Conservation (phyloP, 2,329 filamentous ascomycete species). For the Trichoderma harzianum region DNA sequence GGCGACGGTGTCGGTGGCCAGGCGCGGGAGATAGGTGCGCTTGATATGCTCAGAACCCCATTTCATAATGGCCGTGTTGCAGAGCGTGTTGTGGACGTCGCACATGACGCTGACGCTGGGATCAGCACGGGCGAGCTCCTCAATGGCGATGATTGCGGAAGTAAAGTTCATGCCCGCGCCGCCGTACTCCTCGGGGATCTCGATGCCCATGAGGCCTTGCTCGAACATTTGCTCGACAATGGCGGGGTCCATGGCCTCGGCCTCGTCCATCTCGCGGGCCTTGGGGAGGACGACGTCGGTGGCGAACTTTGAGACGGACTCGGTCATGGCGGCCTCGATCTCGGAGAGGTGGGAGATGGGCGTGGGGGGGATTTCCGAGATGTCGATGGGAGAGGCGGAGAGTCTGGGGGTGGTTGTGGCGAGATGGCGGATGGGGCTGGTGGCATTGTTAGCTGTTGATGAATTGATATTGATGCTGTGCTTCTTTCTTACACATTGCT, state of each 20-base stretch:
- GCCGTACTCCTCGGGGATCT: conserved; percentile 96
- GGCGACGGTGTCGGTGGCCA: conserved; percentile 86
- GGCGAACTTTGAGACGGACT: conserved; percentile 87
- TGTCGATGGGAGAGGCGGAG: conserved; percentile 48
- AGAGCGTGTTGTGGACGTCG: conserved; percentile 96
- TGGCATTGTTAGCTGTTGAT: not conserved
- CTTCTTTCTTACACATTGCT: conserved; percentile 27
- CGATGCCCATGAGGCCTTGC: conserved; percentile 94
- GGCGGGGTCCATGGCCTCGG: conserved; percentile 83
- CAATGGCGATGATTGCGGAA: conserved; percentile 89
- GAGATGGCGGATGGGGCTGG: conserved; percentile 48
- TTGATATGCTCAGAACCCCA: conserved; percentile 74
- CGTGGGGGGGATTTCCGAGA: conserved; percentile 78
- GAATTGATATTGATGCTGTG: not conserved
- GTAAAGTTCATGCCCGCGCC: conserved; percentile 99
- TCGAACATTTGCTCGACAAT: conserved; percentile 94
- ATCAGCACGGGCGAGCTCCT: conserved; percentile 91
- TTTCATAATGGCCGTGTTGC: conserved; percentile 89
- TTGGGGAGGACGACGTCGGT: conserved; percentile 84
- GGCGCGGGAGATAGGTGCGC: conserved; percentile 82
- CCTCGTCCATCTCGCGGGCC: conserved; percentile 96
- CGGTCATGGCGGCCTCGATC: conserved; percentile 82
- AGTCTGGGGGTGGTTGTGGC: conserved; percentile 57
- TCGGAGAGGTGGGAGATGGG: conserved; percentile 93
- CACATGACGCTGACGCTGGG: conserved; percentile 93